These are phyloP conservation scores for Apiotrichum siamense DNA, from an alignment of 1,284 basidiomycete genomes.

Conservation along the genomic window DNA sequence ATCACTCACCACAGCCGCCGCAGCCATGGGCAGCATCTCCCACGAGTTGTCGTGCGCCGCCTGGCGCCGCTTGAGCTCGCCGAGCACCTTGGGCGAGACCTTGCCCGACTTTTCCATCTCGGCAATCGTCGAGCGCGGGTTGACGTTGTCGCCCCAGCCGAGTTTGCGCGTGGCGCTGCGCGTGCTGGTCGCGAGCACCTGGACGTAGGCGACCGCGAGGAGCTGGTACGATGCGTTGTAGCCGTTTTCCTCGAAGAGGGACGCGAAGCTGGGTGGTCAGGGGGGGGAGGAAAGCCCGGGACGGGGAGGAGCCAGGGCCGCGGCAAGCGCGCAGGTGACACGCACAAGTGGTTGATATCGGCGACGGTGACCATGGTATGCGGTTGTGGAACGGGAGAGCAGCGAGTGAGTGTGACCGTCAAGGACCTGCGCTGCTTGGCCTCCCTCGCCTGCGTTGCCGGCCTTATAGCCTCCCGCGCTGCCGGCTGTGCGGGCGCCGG, in stretches of 20 bases:
- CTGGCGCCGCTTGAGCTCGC: slow-evolving; percentile 29
- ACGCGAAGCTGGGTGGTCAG: neutral
- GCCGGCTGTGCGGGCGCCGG: no score
- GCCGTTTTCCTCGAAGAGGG: slow-evolving; percentile 2
- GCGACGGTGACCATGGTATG: no score
- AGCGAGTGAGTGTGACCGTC: no score
- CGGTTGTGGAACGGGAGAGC: neutral
- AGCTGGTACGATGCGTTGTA: slow-evolving; percentile 35
- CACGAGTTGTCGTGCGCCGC: slow-evolving; percentile 34
- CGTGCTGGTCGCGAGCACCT: slow-evolving; percentile 20
- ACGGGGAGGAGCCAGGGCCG: no score
- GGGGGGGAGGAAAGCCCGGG: neutral
- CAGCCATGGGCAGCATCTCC: slow-evolving; percentile 29
- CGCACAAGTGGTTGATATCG: no score
- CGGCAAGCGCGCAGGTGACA: no score
- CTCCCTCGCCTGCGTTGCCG: no score
- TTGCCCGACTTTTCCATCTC: slow-evolving; percentile 32
- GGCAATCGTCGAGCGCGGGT: slow-evolving; percentile 23
- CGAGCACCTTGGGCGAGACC: slow-evolving; percentile 15
- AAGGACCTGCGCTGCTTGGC: no score
- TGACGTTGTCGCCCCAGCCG: slow-evolving; percentile 28
- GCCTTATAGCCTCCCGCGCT: no score
- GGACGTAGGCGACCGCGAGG: slow-evolving; percentile 30
- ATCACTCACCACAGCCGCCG: slow-evolving; percentile 29
- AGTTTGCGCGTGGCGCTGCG: slow-evolving; percentile 21